Conservation (phyloP, 2,329 filamentous ascomycete genomes). For the Fusarium clavum region DNA sequence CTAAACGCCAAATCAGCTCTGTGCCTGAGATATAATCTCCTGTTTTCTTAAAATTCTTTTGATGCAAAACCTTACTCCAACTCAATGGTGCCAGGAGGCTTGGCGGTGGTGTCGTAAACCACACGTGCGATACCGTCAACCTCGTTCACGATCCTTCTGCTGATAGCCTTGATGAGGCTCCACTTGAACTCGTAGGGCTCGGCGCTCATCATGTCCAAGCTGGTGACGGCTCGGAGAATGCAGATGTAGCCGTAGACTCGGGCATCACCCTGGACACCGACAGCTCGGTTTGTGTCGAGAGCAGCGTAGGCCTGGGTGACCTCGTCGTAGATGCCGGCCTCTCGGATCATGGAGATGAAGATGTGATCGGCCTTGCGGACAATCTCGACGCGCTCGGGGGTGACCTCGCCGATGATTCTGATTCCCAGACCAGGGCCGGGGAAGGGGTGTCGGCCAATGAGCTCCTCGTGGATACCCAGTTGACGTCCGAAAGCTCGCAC, state of each 20-base stretch:
- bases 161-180: conserved; percentile 20
- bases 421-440: conserved; percentile 79
- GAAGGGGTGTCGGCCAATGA: conserved; percentile 72
- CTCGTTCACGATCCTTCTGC: conserved; percentile 21
- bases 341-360: conserved; percentile 78
- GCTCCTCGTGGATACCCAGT: conserved; percentile 47
- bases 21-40: neutral
- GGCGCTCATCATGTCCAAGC: conserved; percentile 73
- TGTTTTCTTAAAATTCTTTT: neutral
- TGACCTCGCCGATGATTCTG: conserved; percentile 84
- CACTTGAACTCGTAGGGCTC: conserved; percentile 52
- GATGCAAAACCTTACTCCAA: neutral
- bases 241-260: conserved; percentile 38
- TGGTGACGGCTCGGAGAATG: conserved; percentile 55
- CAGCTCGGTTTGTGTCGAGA: conserved; percentile 48
- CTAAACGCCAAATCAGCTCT: conserved; percentile 13
- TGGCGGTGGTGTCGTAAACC: conserved; percentile 15
- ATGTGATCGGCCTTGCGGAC: conserved; percentile 76
- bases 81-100: conserved; percentile 13
- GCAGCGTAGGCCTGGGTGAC: conserved; percentile 47
- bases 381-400: conserved; percentile 78
- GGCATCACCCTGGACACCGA: conserved; percentile 46
- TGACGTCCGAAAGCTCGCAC: conserved; percentile 54
- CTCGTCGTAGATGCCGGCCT: conserved; percentile 68
- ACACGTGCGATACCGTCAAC: conserved; percentile 18